A percentile compares a stretch with the other conserved stretches of the same genome.
These are phyloP conservation scores for Coemansia biformis DNA, from an alignment of 192 early-diverging fungal genomes.

Conservation along the genomic window DNA sequence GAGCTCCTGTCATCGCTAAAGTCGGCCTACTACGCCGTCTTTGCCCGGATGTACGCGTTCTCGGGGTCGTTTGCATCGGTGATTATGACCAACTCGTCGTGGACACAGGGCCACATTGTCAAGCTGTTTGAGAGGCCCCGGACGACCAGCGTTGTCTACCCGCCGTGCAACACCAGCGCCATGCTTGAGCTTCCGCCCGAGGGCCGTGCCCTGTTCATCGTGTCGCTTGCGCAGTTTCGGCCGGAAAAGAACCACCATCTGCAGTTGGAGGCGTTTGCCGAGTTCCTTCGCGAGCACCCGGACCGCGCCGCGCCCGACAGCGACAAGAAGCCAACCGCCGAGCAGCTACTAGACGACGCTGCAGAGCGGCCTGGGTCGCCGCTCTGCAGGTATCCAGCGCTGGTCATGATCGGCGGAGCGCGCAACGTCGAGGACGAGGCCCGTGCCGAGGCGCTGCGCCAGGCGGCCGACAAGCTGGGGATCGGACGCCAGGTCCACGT, in stretches of 20 bases:
- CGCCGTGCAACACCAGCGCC: constrained; percentile 82
- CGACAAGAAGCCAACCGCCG: constrained; percentile 11
- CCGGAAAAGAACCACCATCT: constrained; percentile 91
- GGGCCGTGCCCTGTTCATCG: constrained; percentile 55
- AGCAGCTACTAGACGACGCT: background rate
- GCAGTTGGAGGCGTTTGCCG: constrained; percentile 71
- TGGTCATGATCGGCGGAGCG: constrained; percentile 83
- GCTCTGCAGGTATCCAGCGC: constrained; percentile 18
- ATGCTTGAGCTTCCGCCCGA: constrained; percentile 56
- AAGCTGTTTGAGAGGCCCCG: constrained; percentile 65
- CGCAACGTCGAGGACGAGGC: constrained; percentile 74
- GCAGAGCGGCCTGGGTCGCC: background rate
- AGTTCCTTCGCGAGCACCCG: constrained; percentile 59
- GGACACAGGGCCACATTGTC: constrained; percentile 91
- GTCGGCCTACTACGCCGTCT: constrained; percentile 67
- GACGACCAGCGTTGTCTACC: constrained; percentile 71
- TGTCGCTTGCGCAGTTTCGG: constrained; percentile 94
- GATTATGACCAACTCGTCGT: constrained; percentile 94
- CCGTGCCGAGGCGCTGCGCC: constrained; percentile 58
- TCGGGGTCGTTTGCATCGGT: constrained; percentile 74
- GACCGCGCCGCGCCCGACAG: constrained; percentile 26
- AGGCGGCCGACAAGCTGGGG: constrained; percentile 46
- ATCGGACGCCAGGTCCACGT: constrained; percentile 71
- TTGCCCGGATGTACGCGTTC: constrained; percentile 70
- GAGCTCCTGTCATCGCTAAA: constrained; percentile 32